These are phyloP conservation scores for Syncephalastrum sp. DNA, from an alignment of 371 early-diverging fungal genomes.

Conservation along the genomic window DNA sequence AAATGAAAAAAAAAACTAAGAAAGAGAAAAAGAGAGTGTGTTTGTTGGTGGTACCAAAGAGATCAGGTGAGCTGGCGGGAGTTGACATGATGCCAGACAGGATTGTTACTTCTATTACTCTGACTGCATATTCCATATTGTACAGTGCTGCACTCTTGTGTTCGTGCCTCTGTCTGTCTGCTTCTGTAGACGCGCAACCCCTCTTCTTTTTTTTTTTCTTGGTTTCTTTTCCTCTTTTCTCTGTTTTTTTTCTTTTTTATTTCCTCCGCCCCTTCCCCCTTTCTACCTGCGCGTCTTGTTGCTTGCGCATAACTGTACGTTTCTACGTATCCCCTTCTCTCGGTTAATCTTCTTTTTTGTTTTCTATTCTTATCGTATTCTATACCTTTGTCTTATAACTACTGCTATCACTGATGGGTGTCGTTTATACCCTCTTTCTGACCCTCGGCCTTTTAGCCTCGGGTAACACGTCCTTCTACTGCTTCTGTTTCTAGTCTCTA, in stretches of 20 bases:
- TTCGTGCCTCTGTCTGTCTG: too few species aligned
- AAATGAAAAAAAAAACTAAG: too few species aligned
- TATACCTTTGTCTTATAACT: slow-evolving; percentile 1
- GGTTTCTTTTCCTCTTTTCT: slow-evolving; percentile 1
- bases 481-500: not conserved
- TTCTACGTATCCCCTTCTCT: not conserved
- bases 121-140: too few species aligned
- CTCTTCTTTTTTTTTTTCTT: slow-evolving; percentile 6
- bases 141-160: too few species aligned
- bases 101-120: too few species aligned
- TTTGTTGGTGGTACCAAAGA: too few species aligned
- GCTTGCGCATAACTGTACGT: not conserved
- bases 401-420: slow-evolving; percentile 12
- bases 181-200: not conserved
- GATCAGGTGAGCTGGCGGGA: too few species aligned
- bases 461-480: slow-evolving; percentile 7
- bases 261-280: not conserved
- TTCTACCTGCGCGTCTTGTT: not conserved
- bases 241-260: not conserved
- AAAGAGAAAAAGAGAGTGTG: too few species aligned
- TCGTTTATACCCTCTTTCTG: slow-evolving; percentile 21
- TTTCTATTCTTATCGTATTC: slow-evolving; percentile 2
- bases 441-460: slow-evolving; percentile 23
- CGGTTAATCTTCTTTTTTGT: slow-evolving; percentile 7
- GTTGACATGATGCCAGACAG: too few species aligned